These are phyloP conservation scores for Claviceps maximensis DNA, from an alignment of 2,329 filamentous ascomycete species.

Conservation along the genomic window DNA sequence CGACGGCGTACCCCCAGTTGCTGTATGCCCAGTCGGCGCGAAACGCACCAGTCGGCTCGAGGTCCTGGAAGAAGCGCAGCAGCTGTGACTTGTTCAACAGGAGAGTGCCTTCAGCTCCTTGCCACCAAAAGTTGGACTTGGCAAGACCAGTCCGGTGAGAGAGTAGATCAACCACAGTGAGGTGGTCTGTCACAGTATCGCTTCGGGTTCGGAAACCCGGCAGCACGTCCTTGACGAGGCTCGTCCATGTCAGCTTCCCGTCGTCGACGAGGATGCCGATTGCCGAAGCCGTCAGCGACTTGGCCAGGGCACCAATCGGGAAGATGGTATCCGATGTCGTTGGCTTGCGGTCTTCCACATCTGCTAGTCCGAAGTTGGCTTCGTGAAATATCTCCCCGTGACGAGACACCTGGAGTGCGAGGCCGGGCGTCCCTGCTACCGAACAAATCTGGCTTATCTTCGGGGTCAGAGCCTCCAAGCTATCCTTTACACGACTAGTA, in stretches of 20 bases:
- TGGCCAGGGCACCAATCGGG: not conserved
- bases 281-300: not conserved
- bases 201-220: not conserved
- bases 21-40: not conserved
- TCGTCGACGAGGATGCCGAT: not conserved
- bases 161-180: constrained; percentile 1
- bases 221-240: not conserved
- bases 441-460: not conserved
- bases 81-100: not conserved
- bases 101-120: not conserved
- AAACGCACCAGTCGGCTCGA: not conserved
- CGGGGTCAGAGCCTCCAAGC: not conserved
- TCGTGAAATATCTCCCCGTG: not conserved
- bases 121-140: constrained; percentile 1
- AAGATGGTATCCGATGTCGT: not conserved
- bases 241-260: not conserved
- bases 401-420: not conserved
- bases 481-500: not conserved
- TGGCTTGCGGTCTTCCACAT: not conserved
- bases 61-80: not conserved
- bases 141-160: not conserved
- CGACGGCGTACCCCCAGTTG: not conserved
- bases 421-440: not conserved
- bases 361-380: not conserved
- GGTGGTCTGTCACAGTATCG: not conserved